Conservation (phyloP, 371 early-diverging fungal genomes). For the Synchytrium microbalum region DNA sequence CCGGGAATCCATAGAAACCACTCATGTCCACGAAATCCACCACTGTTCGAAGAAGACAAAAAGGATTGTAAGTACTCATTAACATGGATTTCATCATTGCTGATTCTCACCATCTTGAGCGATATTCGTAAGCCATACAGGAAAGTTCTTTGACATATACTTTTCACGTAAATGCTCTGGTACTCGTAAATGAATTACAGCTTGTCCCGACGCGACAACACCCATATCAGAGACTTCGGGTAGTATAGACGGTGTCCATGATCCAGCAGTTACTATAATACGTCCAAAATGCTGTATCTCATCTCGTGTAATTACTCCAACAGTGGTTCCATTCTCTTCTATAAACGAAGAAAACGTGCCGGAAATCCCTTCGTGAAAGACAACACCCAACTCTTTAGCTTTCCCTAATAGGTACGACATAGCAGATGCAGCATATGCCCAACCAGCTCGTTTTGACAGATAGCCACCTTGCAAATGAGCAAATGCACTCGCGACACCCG, state of each 20-base stretch:
- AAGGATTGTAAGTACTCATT: no score
- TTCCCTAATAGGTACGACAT: conserved; percentile 15
- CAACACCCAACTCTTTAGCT: conserved; percentile 30
- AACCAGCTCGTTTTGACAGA: conserved; percentile 14
- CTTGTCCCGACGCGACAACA: conserved; percentile 39
- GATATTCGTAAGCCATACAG: conserved; percentile 46
- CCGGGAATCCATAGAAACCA: conserved; percentile 49
- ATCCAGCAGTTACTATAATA: conserved; percentile 44
- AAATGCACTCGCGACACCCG: not conserved
- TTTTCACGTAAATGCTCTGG: conserved; percentile 10
- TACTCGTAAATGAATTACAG: conserved; percentile 42
- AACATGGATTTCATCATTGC: no score
- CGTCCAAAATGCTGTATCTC: conserved; percentile 24
- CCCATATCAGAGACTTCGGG: conserved; percentile 29
- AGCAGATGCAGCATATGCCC: conserved; percentile 17
- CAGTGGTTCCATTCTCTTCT: conserved; percentile 5
- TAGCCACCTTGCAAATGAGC: conserved; percentile 2
- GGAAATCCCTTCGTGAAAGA: conserved; percentile 22
- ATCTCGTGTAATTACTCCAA: conserved; percentile 40
- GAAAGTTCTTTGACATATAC: conserved; percentile 22
- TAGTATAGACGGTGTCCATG: conserved; percentile 47
- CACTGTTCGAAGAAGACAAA: no score
- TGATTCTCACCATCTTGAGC: conserved; percentile 33
- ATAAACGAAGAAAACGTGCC: conserved; percentile 29
- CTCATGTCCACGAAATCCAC: not conserved